phyloP scores from a whole-genome alignment of 345 rosid genomes.

The Syzygium grande region DNA sequence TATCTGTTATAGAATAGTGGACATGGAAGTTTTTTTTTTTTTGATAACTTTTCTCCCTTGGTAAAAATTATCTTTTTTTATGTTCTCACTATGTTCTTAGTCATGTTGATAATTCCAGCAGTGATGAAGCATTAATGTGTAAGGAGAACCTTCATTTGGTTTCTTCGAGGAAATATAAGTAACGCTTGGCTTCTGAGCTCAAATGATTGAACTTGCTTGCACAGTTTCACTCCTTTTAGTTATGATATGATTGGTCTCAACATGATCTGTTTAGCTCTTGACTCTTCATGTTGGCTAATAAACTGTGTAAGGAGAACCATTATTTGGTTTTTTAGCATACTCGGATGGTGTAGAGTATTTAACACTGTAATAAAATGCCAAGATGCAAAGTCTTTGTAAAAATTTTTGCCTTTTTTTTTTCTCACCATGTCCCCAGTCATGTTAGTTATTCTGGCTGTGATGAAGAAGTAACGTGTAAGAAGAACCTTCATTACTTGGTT shows the following conservation, averaged over 20 bases:
- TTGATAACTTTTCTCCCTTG: background rate
- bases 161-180: slow-evolving; percentile 28
- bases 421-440: background rate
- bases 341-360: background rate
- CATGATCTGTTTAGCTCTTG: background rate
- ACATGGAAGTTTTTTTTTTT: background rate
- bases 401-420: background rate
- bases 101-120: background rate
- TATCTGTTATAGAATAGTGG: background rate
- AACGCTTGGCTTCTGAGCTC: slow-evolving; percentile 32
- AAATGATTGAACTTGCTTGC: background rate
- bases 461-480: slow-evolving; percentile 48
- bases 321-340: background rate
- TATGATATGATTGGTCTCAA: background rate
- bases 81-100: background rate
- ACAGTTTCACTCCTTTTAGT: background rate
- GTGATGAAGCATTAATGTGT: slow-evolving; percentile 50
- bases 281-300: background rate
- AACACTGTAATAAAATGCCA: background rate
- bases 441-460: slow-evolving; percentile 18
- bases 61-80: background rate
- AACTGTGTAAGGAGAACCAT: background rate
- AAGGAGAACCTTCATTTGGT: slow-evolving; percentile 20
- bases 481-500: slow-evolving; percentile 13
- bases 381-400: background rate